Percentiles rank a stretch among this genome's conserved stretches.
These are phyloP conservation scores for Blastobotrys elegans DNA, from an alignment of 1,139 yeast genomes.

Conservation along the genomic window DNA sequence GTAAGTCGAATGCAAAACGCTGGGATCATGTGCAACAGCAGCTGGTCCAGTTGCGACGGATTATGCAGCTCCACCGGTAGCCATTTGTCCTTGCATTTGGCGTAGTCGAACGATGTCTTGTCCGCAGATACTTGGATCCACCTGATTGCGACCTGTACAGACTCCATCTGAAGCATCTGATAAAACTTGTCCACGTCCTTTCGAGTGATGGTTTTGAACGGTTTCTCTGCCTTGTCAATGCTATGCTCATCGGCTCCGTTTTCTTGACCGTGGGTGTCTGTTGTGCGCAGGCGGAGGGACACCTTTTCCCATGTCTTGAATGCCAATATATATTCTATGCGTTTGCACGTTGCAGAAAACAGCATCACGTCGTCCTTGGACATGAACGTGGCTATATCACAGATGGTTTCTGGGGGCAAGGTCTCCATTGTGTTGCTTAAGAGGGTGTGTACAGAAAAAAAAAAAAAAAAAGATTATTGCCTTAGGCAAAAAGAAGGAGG, in stretches of 20 bases:
- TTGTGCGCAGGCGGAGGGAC: neutral
- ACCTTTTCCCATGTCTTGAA: conserved; percentile 9
- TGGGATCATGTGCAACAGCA: conserved; percentile 10
- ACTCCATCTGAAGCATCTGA: conserved; percentile 6
- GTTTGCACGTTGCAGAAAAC: conserved; percentile 4
- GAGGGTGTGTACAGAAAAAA: neutral
- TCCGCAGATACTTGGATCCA: conserved; percentile 1
- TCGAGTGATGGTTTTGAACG: neutral
- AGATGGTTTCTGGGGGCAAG: conserved; percentile 3
- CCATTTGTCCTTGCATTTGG: conserved; percentile 2
- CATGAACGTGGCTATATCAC: neutral
- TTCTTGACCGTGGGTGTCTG: neutral
- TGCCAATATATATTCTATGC: conserved; percentile 5
- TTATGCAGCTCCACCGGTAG: conserved; percentile 6
- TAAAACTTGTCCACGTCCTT: conserved; percentile 7
- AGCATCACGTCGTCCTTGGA: neutral
- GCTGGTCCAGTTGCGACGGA: conserved; percentile 9
- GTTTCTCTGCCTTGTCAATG: neutral
- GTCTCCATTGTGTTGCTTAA: neutral
- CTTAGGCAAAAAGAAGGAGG: no score
- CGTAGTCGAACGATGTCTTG: conserved; percentile 5
- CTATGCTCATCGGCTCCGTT: neutral
- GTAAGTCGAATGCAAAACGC: conserved; percentile 6
- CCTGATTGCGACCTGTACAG: conserved; percentile 1
- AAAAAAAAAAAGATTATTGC: neutral